Evolutionary conservation across 768 basidiomycete genomes (phyloP), one percentile per base, ranked within the genome.

Genomic region (Auriscalpium vulgare): DNA sequence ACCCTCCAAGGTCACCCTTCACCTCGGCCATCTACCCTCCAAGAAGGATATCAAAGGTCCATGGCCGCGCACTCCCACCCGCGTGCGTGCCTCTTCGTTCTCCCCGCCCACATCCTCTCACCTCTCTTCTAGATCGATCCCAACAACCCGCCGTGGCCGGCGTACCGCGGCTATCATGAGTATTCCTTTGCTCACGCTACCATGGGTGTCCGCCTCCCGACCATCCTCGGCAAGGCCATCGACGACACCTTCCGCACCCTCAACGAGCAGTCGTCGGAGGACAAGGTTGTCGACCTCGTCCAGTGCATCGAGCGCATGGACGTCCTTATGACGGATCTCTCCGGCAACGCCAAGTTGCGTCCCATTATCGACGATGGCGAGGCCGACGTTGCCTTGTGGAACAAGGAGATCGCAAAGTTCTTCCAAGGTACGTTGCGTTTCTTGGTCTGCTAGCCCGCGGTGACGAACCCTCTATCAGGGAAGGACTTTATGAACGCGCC

Each of bases 401-500:
- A 97, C 73, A 95, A 97, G 68, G 91, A 93, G 69, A 95, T 95
- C 48, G 91, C 91, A 45, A 92, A 91, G 67, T 97, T 82, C 69
- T 97, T 97, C 73, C 85, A 92, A 72, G 91, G 90, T 83, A 64
- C 66, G 69, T 69, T 54, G 35, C 16, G 50, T 29, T 21, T 16
- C 45, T 38, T 40, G 8, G 2, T 29, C 29, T 29, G 29, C 29
- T 29, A 29, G 29, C 2, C 29, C 29, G 7, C 29, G 29, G 29
- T 29, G 29, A 29, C 29, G 13, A 10, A 34, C 35, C 38, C 59
- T 47, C 35, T 6, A 50, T 37, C 59, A 85, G 88, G 88, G 35
- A 91, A 89, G 70, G 86, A 90, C 64, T 94, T 92, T 66, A 95
- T 95, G 91, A 93, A 89, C 67, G 92, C 94, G 0, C 93, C 93